A percentile compares a stretch with the other conserved stretches of the same genome.
Evolutionary conservation across 768 basidiomycete species (phyloP).

Genomic region (Rhodocollybia butyracea): DNA sequence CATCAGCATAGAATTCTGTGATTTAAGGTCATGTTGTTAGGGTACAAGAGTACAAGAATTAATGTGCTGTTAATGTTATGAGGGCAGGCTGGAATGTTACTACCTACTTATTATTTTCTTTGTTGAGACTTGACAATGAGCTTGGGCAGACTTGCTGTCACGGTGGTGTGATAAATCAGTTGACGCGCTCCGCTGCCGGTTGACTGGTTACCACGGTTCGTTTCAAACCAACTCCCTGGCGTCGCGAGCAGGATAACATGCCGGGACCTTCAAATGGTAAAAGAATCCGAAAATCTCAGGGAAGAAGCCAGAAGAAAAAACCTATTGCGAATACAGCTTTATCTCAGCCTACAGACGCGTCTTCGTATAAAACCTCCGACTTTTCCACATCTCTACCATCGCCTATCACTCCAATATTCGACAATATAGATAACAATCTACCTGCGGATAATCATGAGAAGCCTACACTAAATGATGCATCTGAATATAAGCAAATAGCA

Average conservation of each 20-base stretch:
- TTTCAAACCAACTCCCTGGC: neutral
- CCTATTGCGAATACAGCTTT: neutral
- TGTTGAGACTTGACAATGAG: neutral
- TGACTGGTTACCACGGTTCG: slow-evolving; percentile 10
- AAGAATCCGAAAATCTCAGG: slow-evolving; percentile 9
- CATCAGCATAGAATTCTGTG: neutral
- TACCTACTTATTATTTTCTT: neutral
- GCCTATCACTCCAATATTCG: neutral
- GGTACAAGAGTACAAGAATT: neutral
- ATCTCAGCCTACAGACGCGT: neutral
- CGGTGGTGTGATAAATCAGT: slow-evolving; percentile 3
- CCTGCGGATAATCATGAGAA: no score
- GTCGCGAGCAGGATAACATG: no score
- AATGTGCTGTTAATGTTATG: neutral
- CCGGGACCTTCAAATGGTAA: slow-evolving; percentile 11
- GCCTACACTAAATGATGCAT: no score
- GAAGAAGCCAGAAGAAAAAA: slow-evolving; percentile 2
- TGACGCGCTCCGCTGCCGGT: neutral
- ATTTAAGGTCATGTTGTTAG: neutral
- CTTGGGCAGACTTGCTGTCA: neutral
- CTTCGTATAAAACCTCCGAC: neutral
- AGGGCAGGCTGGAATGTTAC: no score
- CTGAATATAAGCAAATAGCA: neutral
- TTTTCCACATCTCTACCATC: neutral
- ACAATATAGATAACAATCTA: neutral